Base-by-base conservation (phyloP, 306 rosid genomes). In the Canavalia ensiformis region DNA sequence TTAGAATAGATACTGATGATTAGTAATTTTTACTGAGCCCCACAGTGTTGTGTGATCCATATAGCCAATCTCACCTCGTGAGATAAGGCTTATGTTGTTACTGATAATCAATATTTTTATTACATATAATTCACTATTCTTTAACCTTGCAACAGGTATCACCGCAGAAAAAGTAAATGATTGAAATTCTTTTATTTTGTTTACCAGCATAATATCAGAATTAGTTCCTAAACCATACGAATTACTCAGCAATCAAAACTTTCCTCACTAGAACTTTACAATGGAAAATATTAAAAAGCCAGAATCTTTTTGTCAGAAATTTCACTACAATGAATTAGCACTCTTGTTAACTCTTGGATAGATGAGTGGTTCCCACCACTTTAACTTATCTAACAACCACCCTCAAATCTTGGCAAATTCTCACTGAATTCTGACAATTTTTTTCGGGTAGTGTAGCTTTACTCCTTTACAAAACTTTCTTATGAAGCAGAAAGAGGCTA, bases 71-170 rank as follows among this genome's bases (percentile, higher is more conserved):
- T 18, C 25, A 18, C 25, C 25, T 18, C 25, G 25, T 18, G 25
- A 18, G 25, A 18, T 18, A 18, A 18, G 25, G 25, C 25, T 18
- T 18, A 18, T 18, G 25, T 18, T 18, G 25, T 18, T 56, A 82
- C 12, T 12, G 35, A 56, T 44, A 66, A 52, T 33, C 39, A 54
- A 1, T 65, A 44, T 54, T 33, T 41, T 18, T 64, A 66, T 54
- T 34, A 30, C 30, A 39, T 41, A 64, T n/a, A 41, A 49, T 60
- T 50, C 56, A 63, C 7, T 51, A 44, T 60, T 44, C 65, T 72
- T 59, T 68, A 49, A 80, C 5, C 69, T 11, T 80, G 5, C 71
- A 13, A 39, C 63, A 59, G 52, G 47, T n/a, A 57, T 58, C 49
- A 59, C 8, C 2, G 1, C 62, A 45, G 78, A 80, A 80, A 39